These are phyloP conservation scores for Wickerhamiella australiensis DNA, from an alignment of 805 yeast genomes.

Conservation along the genomic window DNA sequence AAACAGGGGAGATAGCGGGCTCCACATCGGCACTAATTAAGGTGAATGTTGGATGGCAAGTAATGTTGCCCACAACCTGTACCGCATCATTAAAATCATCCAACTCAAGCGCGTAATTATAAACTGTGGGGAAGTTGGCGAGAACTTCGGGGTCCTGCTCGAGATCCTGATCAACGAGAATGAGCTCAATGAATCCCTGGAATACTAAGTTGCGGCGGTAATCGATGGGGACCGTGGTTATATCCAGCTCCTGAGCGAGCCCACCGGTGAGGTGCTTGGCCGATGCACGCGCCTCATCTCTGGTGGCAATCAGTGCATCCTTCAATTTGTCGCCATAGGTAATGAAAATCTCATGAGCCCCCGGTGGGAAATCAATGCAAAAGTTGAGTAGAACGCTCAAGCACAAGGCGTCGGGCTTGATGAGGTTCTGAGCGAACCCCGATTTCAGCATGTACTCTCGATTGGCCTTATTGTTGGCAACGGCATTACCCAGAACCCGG, in stretches of 20 bases:
- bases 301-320: slow-evolving; percentile 3
- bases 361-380: slow-evolving; percentile 1
- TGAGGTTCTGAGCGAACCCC: slow-evolving; percentile 1
- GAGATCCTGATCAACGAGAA: slow-evolving; percentile 10
- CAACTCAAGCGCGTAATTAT: slow-evolving; percentile 3
- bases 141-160: slow-evolving; percentile 4
- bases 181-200: slow-evolving; percentile 3
- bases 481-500: slow-evolving; percentile 12
- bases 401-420: slow-evolving; percentile 6
- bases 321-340: neutral
- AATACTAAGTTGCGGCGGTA: neutral
- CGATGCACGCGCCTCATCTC: slow-evolving; percentile 6
- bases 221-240: neutral
- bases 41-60: slow-evolving; percentile 9
- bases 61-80: slow-evolving; percentile 11
- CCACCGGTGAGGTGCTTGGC: slow-evolving; percentile 9
- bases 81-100: slow-evolving; percentile 2
- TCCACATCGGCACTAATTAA: neutral
- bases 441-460: neutral
- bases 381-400: slow-evolving; percentile 8
- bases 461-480: slow-evolving; percentile 8
- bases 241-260: slow-evolving; percentile 6
- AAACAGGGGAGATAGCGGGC: slow-evolving; percentile 5
- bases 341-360: slow-evolving; percentile 1
- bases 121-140: slow-evolving; percentile 8